A percentile compares a stretch with the other conserved stretches of the same genome.
These are phyloP conservation scores for Xylaria sp. DNA, from an alignment of 2,329 filamentous ascomycete genomes.

Conservation along the genomic window DNA sequence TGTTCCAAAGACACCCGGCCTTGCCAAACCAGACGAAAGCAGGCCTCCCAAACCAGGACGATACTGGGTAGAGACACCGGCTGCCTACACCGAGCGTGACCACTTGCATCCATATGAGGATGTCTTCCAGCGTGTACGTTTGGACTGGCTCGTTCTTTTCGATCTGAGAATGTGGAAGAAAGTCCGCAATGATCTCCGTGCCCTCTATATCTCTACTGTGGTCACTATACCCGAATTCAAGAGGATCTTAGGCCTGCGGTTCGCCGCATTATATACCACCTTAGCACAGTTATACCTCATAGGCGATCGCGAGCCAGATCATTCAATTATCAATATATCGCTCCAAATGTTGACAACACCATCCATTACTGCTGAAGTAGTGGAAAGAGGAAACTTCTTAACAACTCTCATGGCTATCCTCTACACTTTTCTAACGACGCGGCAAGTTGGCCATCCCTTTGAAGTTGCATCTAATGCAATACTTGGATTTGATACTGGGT, in stretches of 20 bases:
- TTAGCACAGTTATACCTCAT: conserved; percentile 95
- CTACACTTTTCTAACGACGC: conserved; percentile 95
- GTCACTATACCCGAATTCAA: conserved; percentile 97
- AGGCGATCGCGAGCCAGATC: conserved; percentile 94
- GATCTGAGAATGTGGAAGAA: conserved; percentile 98
- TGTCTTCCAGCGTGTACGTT: conserved; percentile 84
- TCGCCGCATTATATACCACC: conserved; percentile 93
- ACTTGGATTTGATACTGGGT: conserved; percentile 91
- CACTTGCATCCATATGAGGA: conserved; percentile 81
- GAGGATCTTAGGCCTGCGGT: conserved; percentile 88
- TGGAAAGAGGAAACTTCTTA: conserved; percentile 93
- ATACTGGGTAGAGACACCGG: conserved; percentile 88
- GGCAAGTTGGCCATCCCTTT: conserved; percentile 93
- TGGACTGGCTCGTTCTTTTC: conserved; percentile 95
- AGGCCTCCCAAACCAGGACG: conserved; percentile 71
- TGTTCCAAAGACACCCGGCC: conserved; percentile 83
- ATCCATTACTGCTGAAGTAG: conserved; percentile 94
- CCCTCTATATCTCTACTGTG: conserved; percentile 95
- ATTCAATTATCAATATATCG: conserved; percentile 98
- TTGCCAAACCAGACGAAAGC: conserved; percentile 53
- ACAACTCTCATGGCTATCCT: conserved; percentile 95
- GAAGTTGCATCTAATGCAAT: conserved; percentile 88
- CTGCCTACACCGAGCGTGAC: conserved; percentile 70
- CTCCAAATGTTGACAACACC: conserved; percentile 96
- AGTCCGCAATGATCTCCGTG: conserved; percentile 86